Conservation (phyloP, 805 yeast species). For the Nakazawaea populi region DNA sequence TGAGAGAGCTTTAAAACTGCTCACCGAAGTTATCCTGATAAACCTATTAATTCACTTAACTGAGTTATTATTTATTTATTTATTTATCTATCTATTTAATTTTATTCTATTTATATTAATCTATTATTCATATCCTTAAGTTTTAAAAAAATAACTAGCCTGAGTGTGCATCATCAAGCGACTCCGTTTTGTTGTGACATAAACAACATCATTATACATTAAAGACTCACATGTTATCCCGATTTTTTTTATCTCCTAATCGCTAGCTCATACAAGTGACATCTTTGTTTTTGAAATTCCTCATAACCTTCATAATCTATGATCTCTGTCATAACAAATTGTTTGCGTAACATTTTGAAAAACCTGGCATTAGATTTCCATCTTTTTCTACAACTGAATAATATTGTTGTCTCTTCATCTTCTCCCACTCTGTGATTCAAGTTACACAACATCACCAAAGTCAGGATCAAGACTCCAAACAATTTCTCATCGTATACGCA, state of each 20-base stretch:
- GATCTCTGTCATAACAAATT: slow-evolving; percentile 24
- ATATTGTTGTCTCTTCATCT: slow-evolving; percentile 32
- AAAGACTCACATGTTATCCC: slow-evolving; percentile 1
- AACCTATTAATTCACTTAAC: neutral
- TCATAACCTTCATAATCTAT: slow-evolving; percentile 28
- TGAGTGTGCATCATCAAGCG: too few species aligned
- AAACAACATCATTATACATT: too few species aligned
- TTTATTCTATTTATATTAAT: slow-evolving; percentile 10
- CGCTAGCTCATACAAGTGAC: slow-evolving; percentile 33
- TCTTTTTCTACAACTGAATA: slow-evolving; percentile 51
- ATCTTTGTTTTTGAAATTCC: slow-evolving; percentile 31
- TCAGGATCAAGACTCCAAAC: slow-evolving; percentile 44
- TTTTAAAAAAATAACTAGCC: neutral
- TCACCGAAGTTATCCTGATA: neutral
- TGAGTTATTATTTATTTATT: neutral
- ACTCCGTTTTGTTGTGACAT: too few species aligned
- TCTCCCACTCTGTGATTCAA: slow-evolving; percentile 9
- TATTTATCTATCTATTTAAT: slow-evolving; percentile 2
- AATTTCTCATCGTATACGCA: slow-evolving; percentile 53
- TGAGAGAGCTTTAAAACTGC: neutral
- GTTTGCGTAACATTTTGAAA: slow-evolving; percentile 25
- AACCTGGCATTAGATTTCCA: slow-evolving; percentile 30
- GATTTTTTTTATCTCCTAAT: slow-evolving; percentile 15
- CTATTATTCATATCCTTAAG: neutral
- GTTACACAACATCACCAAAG: slow-evolving; percentile 36